Base-by-base conservation (phyloP, 2,329 filamentous ascomycete genomes). In the Ceratocystis eucalypticola region DNA sequence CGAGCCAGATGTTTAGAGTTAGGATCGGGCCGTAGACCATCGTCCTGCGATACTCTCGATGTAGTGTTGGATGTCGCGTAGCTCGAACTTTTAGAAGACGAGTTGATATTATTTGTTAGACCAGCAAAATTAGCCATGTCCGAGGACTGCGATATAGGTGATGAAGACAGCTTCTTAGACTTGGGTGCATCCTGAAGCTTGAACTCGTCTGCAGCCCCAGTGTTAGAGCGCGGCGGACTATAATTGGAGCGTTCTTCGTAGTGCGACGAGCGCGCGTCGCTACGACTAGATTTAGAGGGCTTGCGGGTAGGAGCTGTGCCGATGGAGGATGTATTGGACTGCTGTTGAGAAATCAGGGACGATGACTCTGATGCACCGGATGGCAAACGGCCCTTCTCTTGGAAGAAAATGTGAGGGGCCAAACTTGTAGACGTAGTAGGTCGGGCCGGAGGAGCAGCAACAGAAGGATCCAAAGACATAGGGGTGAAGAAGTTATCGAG, bases 351-450 rank as follows among this genome's bases (percentile, higher is more conserved):
- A 33, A 45, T 15, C 10, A 62, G 45, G 15, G 65, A 46, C 10
- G 63, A 65, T n/a, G 66, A 59, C 37, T 68, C 67, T 20, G 64
- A 68, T 17, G 64, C 44, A 1, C 25, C 41, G 5, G 67, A 68
- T 3, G 80, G 76, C 68, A 84, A 81, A 57, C 88, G 83, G 1
- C 84, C 84, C 75, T 92, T 94, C 72, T 96, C 90, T 74, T 96
- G 91, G 73, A 91, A 95, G 25, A 91, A 88, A 71, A 96, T 96
- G 72, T 96, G 91, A n/a, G 91, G 90, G 1, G 53, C 53, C 22
- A 57, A 17, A 17, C 89, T 91, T 74, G 66, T 79, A 77, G 1
- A 80, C 81, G 64, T 83, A 79, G 2, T 75, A 70, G 17, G 76
- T 72, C 72, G 79, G 81, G 44, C 76, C 69, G 5, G 76, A 80